A percentile compares a stretch with the other conserved stretches of the same genome.
Conservation (phyloP, 495 filamentous ascomycete species). For the Chaetomidium leptoderma region DNA sequence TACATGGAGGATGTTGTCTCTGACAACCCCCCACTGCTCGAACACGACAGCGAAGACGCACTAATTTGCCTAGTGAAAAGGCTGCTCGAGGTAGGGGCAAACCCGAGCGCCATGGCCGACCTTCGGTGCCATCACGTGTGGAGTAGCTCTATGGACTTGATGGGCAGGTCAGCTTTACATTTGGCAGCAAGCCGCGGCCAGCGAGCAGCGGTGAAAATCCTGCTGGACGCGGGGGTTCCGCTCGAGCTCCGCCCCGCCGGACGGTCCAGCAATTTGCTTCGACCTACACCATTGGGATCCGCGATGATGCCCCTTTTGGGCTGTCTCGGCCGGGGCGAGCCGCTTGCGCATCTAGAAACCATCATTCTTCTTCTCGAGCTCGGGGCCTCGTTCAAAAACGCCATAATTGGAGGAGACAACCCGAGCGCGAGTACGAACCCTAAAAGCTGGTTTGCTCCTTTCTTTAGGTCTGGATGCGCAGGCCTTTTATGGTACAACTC, state of each 20-base stretch:
- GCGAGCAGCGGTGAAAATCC: background rate
- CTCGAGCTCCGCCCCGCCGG: background rate
- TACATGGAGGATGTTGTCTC: background rate
- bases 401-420: background rate
- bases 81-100: conserved; percentile 6
- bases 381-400: background rate
- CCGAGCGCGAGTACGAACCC: background rate
- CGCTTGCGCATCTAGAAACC: background rate
- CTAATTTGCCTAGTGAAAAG: background rate
- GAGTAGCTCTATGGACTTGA: too few species aligned
- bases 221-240: background rate
- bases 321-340: background rate
- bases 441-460: background rate
- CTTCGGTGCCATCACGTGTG: background rate
- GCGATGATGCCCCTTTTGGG: background rate
- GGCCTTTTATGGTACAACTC: background rate
- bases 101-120: background rate
- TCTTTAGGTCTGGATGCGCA: background rate
- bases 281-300: background rate
- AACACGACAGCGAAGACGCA: background rate
- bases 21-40: too few species aligned
- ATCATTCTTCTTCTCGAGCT: background rate
- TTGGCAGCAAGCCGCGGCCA: background rate
- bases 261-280: background rate
- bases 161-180: background rate